Percentiles rank a stretch among this genome's conserved stretches.
phyloP scores from a whole-genome alignment of 2,329 filamentous ascomycete species.

The Amesomyces nigricolor region DNA sequence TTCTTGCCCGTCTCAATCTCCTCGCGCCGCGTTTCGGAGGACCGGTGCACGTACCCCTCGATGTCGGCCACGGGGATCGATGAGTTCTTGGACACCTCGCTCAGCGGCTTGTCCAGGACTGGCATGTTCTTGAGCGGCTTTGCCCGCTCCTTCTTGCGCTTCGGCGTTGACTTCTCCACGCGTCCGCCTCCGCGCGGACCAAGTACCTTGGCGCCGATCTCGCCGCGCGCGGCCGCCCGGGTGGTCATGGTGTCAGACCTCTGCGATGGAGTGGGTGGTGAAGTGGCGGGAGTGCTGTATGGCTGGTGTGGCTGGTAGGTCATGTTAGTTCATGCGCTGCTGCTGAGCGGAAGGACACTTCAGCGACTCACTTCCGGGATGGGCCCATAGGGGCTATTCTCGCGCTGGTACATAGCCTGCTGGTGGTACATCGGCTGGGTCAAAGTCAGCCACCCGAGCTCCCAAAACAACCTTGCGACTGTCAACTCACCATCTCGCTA shows the following conservation, averaged over 20 bases:
- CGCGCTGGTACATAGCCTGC: conserved; percentile 21
- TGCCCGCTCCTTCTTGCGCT: conserved; percentile 37
- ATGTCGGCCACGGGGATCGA: conserved; percentile 69
- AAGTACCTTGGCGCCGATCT: conserved; percentile 24
- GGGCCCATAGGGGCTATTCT: conserved; percentile 26
- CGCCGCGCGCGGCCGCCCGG: conserved; percentile 30
- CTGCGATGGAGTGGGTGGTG: conserved; percentile 42
- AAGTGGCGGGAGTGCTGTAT: conserved; percentile 48
- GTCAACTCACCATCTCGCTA: conserved; percentile 18
- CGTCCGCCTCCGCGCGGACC: conserved; percentile 28
- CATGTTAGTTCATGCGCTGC: conserved; percentile 2
- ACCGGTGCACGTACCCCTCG: conserved; percentile 68
- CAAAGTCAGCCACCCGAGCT: conserved; percentile 12
- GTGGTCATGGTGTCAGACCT: conserved; percentile 35
- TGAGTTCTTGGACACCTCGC: conserved; percentile 60
- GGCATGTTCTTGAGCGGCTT: conserved; percentile 43
- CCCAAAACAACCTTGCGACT: not conserved
- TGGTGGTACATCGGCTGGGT: conserved; percentile 21
- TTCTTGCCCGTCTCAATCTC: conserved; percentile 66
- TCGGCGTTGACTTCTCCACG: conserved; percentile 32
- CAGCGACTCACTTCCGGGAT: conserved; percentile 25
- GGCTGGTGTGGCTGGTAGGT: conserved; percentile 28
- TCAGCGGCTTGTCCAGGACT: conserved; percentile 61
- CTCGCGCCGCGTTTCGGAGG: conserved; percentile 56
- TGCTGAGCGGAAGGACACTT: too few relatives aligned